A percentile compares a stretch with the other conserved stretches of the same genome.
phyloP scores from a whole-genome alignment of 1,284 basidiomycete genomes.

The Marasmius sp. region DNA sequence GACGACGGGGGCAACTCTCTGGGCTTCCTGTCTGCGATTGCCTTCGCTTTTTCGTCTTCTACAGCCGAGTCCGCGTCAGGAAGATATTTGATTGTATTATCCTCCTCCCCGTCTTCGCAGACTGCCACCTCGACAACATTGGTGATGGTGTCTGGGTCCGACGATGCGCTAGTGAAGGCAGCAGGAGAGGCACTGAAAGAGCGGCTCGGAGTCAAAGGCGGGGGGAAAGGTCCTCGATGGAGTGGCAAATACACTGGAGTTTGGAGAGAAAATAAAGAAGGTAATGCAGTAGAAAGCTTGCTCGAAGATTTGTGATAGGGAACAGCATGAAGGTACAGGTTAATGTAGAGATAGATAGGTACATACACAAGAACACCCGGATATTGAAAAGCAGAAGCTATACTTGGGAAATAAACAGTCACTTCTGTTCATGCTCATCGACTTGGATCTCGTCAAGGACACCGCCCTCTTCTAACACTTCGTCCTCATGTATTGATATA shows the following conservation, averaged over 20 bases:
- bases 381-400: background rate
- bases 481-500: background rate
- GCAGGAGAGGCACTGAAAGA: slow-evolving; percentile 58
- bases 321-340: too few species aligned
- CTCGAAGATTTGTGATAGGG: slow-evolving; percentile 25
- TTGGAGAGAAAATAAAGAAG: slow-evolving; percentile 49
- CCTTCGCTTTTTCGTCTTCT: slow-evolving; percentile 43
- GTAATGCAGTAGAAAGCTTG: slow-evolving; percentile 38
- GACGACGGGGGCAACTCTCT: slow-evolving; percentile 64
- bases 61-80: slow-evolving; percentile 23
- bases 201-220: slow-evolving; percentile 60
- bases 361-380: background rate
- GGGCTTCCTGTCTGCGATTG: slow-evolving; percentile 59
- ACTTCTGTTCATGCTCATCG: background rate
- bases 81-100: slow-evolving; percentile 56
- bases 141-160: slow-evolving; percentile 59
- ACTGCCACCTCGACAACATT: slow-evolving; percentile 48
- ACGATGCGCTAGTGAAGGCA: slow-evolving; percentile 59
- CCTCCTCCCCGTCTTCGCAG: slow-evolving; percentile 61
- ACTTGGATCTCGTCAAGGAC: background rate
- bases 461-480: background rate
- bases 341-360: slow-evolving; percentile 9
- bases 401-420: background rate
- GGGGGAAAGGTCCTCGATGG: slow-evolving; percentile 65
- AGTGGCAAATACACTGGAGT: slow-evolving; percentile 63